Evolutionary conservation across 192 early-diverging fungal genomes (phyloP), one percentile per base, ranked within the genome.

Genomic region (Gigaspora rosea): DNA sequence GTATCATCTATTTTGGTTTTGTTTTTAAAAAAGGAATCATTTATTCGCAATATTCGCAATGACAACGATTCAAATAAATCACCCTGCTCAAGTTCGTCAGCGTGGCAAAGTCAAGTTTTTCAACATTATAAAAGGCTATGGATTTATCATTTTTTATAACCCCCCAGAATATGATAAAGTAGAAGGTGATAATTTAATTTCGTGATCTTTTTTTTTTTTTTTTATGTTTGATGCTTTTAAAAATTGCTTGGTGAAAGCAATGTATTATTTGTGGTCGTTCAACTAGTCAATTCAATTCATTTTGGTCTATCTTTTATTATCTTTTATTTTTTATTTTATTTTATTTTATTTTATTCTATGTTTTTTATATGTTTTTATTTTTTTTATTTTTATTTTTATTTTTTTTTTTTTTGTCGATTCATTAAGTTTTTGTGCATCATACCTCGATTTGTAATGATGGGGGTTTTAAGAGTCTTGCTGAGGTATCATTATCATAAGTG

Each of bases 111-210:
- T 94, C 81, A 95, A 95, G 88, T 95, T 95, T 79, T 95, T 95
- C 83, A 94, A 92, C 76, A 86, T 87, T 76, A 87, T 90, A 80
- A 95, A 95, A 81, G 94, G 95, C 59, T 96, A 91, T 80, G 95
- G 95, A 0, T 96, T 96, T 82, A 93, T 96, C 69, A 89, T 95
- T 67, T 91, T 92, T 12, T 83, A 86, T 70, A 88, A 90, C 64
- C 86, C 86, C 48, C 84, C 85, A 47, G 86, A 86, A 3, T 62
- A 78, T 4, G 87, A 88, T 73, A 84, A 91, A 56, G 86, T 85
- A 58, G 95, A 95, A 91, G 91, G 93, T 94, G 91, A 80, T 41
- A 41, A 41, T 41, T 41, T 41, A 41, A 6, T 41, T 41, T 41
- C 41, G 41, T 7, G 41, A 27, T 27, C 2, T 41, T 41, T 7